Evolutionary conservation across 495 filamentous ascomycete genomes (phyloP).

Genomic region (Hypoxylon cercidicola): DNA sequence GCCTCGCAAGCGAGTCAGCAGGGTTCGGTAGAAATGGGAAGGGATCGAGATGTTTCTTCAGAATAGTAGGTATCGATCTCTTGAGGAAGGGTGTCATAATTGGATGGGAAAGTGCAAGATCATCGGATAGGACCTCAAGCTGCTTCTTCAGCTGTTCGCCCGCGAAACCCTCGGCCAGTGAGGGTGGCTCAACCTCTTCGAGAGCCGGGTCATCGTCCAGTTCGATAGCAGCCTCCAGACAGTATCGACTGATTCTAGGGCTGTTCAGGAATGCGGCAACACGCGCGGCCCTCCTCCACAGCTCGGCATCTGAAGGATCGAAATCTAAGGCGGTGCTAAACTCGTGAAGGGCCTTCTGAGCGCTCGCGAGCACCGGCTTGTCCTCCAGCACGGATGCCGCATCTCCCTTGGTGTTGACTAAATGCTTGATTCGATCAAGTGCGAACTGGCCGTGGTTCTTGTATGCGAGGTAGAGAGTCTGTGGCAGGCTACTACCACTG

Average conservation of each 20-base stretch:
- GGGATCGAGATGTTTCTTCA: slow-evolving; percentile 77
- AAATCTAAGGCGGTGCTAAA: slow-evolving; percentile 83
- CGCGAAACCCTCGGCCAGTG: slow-evolving; percentile 86
- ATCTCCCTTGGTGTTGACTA: slow-evolving; percentile 51
- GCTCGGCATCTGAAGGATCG: slow-evolving; percentile 90
- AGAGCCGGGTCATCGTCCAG: slow-evolving; percentile 80
- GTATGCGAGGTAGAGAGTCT: slow-evolving; percentile 90
- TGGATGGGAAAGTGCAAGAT: slow-evolving; percentile 73
- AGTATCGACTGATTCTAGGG: slow-evolving; percentile 80
- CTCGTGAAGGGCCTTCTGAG: slow-evolving; percentile 63
- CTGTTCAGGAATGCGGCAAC: slow-evolving; percentile 81
- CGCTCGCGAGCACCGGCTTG: slow-evolving; percentile 52
- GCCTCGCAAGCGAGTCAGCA: slow-evolving; percentile 47
- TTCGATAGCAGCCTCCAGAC: slow-evolving; percentile 90
- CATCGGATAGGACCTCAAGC: slow-evolving; percentile 74
- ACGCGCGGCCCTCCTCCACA: slow-evolving; percentile 90
- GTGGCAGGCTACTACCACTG: slow-evolving; percentile 80
- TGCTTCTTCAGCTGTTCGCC: slow-evolving; percentile 78
- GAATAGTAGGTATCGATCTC: slow-evolving; percentile 68
- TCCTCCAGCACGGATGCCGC: slow-evolving; percentile 51
- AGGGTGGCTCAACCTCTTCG: slow-evolving; percentile 76
- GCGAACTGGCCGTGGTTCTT: slow-evolving; percentile 95
- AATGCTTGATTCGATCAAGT: slow-evolving; percentile 73
- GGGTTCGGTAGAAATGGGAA: slow-evolving; percentile 78
- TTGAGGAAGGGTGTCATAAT: slow-evolving; percentile 70